Base-by-base conservation (phyloP, 768 basidiomycete species). In the Ramaria sp. region DNA sequence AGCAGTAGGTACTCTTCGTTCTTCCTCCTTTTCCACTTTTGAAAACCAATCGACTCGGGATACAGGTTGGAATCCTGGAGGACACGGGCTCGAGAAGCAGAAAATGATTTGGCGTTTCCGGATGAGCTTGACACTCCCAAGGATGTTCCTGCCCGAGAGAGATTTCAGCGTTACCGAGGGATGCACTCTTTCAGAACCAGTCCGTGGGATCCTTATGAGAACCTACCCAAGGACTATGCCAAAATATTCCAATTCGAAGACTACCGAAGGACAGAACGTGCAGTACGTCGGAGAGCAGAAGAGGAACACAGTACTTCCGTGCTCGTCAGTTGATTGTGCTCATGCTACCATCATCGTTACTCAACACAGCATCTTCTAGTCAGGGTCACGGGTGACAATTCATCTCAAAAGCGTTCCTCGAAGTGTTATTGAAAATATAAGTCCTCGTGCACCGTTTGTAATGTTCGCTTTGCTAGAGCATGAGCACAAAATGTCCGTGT, bases 131-230 rank as follows among this genome's bases (percentile, higher is more conserved):
- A 98, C 62, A 98, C 96, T 0, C 95, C 95, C 0, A 80, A 82
- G 59, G 87, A 97, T 55, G 70, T 83, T 9, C 70, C 88, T 1
- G 94, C 94, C 3, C 73, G 78, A 16, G 77, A 76, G 9, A 81
- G 96, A 10, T 98, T 98, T 71, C 89, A 91, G 62, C 79, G 94
- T 47, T 99, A 83, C 66, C 82, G 95, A 56, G 95, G 95, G 7
- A 67, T 99, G 69, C 82, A 82, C 45, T 92, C 88, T 13, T 89
- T 99, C 76, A 74, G 95, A 36, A 98, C 95, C 5, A 93, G 89
- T 64, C 90, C 89, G 36, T 99, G 95, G 96, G 96, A 98, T 66
- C 84, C 95, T 7, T 97, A 86, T 61, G 95, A 99, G 69, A 94
- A 94, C 63, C 73, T 99, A 10, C 95, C 95, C 12, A 70, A 84